Base-by-base conservation (phyloP, 371 early-diverging fungal species). In the Mortierella sp. region DNA sequence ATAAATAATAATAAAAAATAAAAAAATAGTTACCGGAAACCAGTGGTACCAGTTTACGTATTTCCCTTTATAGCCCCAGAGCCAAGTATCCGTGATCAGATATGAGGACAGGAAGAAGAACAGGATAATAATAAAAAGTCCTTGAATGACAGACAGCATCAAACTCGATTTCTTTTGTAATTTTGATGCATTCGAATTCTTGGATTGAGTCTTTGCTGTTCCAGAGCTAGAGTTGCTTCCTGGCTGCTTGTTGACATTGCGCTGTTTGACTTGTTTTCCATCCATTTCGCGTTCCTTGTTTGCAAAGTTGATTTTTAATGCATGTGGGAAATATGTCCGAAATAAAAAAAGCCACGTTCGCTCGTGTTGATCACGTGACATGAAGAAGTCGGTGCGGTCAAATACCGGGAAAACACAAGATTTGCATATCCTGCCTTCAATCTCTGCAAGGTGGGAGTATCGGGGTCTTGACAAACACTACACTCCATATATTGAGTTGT, bases 51-150 rank as follows among this genome's bases (percentile, higher is more conserved):
- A 87, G 80, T 95, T 95, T 14, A 90, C 89, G 86, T 91, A 94
- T 72, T 93, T 92, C 63, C 90, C 91, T 52, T 89, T 78, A 78
- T 92, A 91, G 1, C 94, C 94, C 94, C 94, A 95, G 22, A 91
- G 86, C 88, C 91, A 92, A 0, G 93, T 86, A 64, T 94, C 94
- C 2, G 96, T 94, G 72, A 94, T 86, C 61, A 94, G 73, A 73
- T 93, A 94, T 2, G 94, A 94, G 2, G 86, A 72, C 22, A 89
- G 61, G 73, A 92, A 88, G 77, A 89, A 87, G 51, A 90, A 74
- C 35, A 89, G 54, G 39, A 90, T 28, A 0, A 62, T 67, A 16
- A 83, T 52, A 16, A 74, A 20, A 1, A 83, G 1, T 30, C 64
- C 64, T 32, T 83, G 73, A 28, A 76, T 35, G 9, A 77, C 54